Base-by-base conservation (phyloP, 257 asterid species). In the Handroanthus guayacan region DNA sequence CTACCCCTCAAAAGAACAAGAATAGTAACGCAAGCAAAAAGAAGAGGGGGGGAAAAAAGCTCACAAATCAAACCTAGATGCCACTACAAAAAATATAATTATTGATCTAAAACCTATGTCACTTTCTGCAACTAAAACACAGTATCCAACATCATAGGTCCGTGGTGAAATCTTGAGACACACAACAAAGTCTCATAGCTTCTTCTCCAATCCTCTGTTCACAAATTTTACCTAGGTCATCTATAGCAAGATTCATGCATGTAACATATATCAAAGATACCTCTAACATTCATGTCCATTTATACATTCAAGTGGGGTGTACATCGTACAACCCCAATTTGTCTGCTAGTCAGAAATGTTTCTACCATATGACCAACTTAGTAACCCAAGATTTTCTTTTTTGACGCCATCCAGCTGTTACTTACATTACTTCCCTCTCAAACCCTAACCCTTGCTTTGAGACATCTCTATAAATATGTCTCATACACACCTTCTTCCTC, bases 311-410 rank as follows among this genome's bases (percentile, higher is more conserved):
- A 10, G 25, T 58, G 6, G 31, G 12, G 17, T 58, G 36, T 20
- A 5, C 4, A n/a, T 16, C 65, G 50, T 75, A 73, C 68, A 77
- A 74, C 54, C 75, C 63, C 76, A 61, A 62, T 78, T 75, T 82
- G 88, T 77, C 79, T 70, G 72, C 17, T 69, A 84, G 83, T 74
- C 63, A 37, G 82, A 82, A 71, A 75, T 77, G 67, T 50, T 50
- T 31, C 70, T 70, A 70, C 74, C 5, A 39, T 6, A 41, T 16
- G 65, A 13, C 56, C 76, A 77, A 72, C 79, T 74, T 74, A 80
- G 82, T 66, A 77, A 82, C 84, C 89, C 89, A 82, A 85, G 67
- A 79, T 47, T 63, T 80, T 52, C 84, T 48, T 72, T 41, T 66
- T 78, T 72, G 11, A 45, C 38, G 79, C 75, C 62, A 39, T 45